Base-by-base conservation (phyloP, 2,329 filamentous ascomycete species). In the Daldinia eschscholtzii region DNA sequence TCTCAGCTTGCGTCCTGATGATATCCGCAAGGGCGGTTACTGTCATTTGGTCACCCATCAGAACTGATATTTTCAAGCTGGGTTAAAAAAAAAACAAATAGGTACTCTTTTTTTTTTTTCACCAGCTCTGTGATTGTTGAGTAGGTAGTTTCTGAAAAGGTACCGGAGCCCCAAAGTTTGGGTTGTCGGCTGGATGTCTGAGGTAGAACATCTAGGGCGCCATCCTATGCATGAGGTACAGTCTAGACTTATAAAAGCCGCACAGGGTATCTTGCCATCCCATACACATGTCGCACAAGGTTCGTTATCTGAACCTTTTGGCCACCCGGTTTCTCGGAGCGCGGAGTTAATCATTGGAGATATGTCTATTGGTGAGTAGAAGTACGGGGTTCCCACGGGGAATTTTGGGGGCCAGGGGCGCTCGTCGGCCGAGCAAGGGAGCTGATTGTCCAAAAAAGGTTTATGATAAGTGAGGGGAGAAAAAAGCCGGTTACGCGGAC, bases 31-130 rank as follows among this genome's bases (percentile, higher is more conserved):
- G 69, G 26, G 71, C 71, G 57, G 67, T 65, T 39, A 72, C 61
- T 37, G 68, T 70, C 71, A 72, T 72, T 60, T 72, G 71, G 48
- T 72, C 71, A 48, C 67, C 71, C 71, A 72, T 72, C 63, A 57
- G 59, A 62, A 23, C 44, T 30, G 50, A 41, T 53, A 33, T 58
- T 12, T 39, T 37, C 33, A 23, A 37, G 56, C 30, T 20, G 23
- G 58, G 30, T 33, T 33, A 57, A 10, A 58, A 41, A 18, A 52
- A n/a, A n/a, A n/a, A n/a, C n/a, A n/a, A 41, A 44, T 6, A 48
- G 33, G 10, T 35, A 10, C 7, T 35, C 10, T 35, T 9, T 7
- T n/a, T 26, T 4, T 58, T 15, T 59, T 59, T 20, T 57, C 28
- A 12, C 39, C 44, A 23, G 53, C 26, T 67, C 42, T 65, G 53